Conservation (phyloP, 805 yeast species). For the Candida broadrunensis region DNA sequence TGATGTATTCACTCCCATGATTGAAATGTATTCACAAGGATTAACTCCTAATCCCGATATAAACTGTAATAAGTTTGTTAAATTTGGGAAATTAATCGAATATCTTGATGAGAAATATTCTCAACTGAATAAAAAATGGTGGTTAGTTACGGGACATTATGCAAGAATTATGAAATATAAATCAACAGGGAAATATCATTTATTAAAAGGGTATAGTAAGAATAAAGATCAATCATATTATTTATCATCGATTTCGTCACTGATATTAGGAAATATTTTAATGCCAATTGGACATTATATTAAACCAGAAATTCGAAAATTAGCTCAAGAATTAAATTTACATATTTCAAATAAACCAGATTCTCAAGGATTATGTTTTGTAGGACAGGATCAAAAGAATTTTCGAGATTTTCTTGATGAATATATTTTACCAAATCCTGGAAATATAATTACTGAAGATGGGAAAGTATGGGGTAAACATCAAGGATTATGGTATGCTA, state of each 20-base stretch:
- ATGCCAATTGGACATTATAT: constrained; percentile 79
- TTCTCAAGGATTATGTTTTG: constrained; percentile 94
- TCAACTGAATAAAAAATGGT: constrained; percentile 46
- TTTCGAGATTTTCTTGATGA: constrained; percentile 73
- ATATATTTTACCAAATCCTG: constrained; percentile 70
- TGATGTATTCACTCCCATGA: constrained; percentile 91
- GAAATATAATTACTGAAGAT: constrained; percentile 72
- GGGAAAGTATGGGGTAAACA: constrained; percentile 81
- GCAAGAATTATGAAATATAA: constrained; percentile 47
- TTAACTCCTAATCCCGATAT: constrained; percentile 94
- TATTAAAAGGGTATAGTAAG: constrained; percentile 56
- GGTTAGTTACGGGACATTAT: constrained; percentile 91
- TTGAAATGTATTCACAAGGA: constrained; percentile 66
- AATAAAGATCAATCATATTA: constrained; percentile 91
- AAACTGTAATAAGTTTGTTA: constrained; percentile 78
- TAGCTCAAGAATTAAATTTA: constrained; percentile 56
- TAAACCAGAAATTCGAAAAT: constrained; percentile 69
- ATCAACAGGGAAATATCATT: constrained; percentile 32
- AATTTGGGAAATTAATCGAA: constrained; percentile 76
- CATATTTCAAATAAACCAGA: constrained; percentile 80
- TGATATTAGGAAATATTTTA: constrained; percentile 47
- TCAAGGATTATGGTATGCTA: constrained; percentile 89
- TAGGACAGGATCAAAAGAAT: constrained; percentile 56
- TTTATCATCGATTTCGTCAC: constrained; percentile 60
- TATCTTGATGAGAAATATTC: constrained; percentile 42